phyloP scores from a whole-genome alignment of 192 early-diverging fungal species.

The Mortierella claussenii region DNA sequence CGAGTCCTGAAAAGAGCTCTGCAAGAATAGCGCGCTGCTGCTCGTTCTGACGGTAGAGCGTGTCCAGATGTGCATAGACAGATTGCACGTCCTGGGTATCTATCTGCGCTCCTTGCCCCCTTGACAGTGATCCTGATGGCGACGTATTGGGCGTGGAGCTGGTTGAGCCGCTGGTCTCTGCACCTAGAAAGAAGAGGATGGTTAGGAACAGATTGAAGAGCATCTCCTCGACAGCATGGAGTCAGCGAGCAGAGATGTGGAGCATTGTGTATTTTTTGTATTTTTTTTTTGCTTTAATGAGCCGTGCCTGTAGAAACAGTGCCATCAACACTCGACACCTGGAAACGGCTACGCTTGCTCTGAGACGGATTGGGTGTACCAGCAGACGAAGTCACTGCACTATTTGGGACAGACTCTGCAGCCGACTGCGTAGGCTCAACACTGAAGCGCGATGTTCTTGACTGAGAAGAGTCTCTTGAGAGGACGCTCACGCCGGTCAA shows the following conservation, averaged over 20 bases:
- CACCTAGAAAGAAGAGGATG: slow-evolving; percentile 1
- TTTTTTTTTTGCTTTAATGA: background rate
- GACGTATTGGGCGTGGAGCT: slow-evolving; percentile 54
- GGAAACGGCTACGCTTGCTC: slow-evolving; percentile 45
- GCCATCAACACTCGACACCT: slow-evolving; percentile 37
- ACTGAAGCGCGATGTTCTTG: slow-evolving; percentile 38
- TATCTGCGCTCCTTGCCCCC: slow-evolving; percentile 39
- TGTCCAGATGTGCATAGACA: slow-evolving; percentile 46
- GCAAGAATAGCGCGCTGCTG: slow-evolving; percentile 50
- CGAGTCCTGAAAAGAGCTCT: slow-evolving; percentile 42
- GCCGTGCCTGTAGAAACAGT: slow-evolving; percentile 14
- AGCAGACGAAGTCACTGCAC: slow-evolving; percentile 2
- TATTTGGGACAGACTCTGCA: background rate
- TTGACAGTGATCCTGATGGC: slow-evolving; percentile 46
- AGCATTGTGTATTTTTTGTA: no score
- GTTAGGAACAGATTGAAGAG: no score
- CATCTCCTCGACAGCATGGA: no score
- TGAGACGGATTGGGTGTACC: slow-evolving; percentile 26
- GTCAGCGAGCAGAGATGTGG: no score
- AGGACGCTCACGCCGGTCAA: slow-evolving; percentile 7
- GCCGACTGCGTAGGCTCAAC: slow-evolving; percentile 15
- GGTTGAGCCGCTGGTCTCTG: slow-evolving; percentile 30
- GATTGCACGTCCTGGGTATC: slow-evolving; percentile 21
- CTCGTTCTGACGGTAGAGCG: slow-evolving; percentile 61
- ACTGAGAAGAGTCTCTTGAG: slow-evolving; percentile 31